phyloP scores from a whole-genome alignment of 2,329 filamentous ascomycete species.

The Paecilomyces niveus region DNA sequence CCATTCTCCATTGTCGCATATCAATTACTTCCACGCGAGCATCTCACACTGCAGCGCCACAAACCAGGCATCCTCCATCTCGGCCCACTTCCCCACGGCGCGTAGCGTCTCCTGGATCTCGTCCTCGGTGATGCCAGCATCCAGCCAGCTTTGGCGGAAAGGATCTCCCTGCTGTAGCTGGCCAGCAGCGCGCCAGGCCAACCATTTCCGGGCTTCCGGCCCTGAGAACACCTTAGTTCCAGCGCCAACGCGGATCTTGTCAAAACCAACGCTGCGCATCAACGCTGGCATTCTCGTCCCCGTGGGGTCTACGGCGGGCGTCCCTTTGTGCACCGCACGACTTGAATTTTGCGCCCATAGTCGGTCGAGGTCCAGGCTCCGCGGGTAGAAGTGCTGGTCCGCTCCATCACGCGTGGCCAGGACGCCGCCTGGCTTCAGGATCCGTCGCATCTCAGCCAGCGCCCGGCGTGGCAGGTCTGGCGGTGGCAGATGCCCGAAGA shows the following conservation, averaged over 20 bases:
- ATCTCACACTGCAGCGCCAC: slow-evolving; percentile 30
- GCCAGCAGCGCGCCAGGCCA: slow-evolving; percentile 17
- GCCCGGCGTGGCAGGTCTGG: slow-evolving; percentile 15
- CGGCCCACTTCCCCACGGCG: slow-evolving; percentile 26
- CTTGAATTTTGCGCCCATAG: slow-evolving; percentile 19
- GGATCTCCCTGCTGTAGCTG: slow-evolving; percentile 23
- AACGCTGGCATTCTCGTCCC: slow-evolving; percentile 22
- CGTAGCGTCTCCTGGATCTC: slow-evolving; percentile 26
- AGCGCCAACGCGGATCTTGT: slow-evolving; percentile 22
- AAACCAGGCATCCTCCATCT: slow-evolving; percentile 34
- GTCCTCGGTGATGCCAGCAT: slow-evolving; percentile 27
- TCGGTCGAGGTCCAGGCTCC: slow-evolving; percentile 18
- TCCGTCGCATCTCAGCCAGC: slow-evolving; percentile 17
- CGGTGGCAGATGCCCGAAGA: slow-evolving; percentile 36
- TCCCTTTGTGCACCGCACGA: slow-evolving; percentile 9
- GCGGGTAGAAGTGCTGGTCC: slow-evolving; percentile 27
- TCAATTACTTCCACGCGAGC: slow-evolving; percentile 34
- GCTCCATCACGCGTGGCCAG: slow-evolving; percentile 26
- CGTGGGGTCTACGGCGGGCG: slow-evolving; percentile 11
- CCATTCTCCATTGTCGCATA: too few relatives aligned
- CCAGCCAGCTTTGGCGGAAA: slow-evolving; percentile 28
- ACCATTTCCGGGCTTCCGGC: slow-evolving; percentile 19
- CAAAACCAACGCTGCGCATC: slow-evolving; percentile 24
- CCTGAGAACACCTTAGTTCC: slow-evolving; percentile 21
- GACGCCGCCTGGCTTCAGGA: slow-evolving; percentile 38